Evolutionary conservation across 805 yeast genomes (phyloP).

Genomic region (Starmerella etchellsii): DNA sequence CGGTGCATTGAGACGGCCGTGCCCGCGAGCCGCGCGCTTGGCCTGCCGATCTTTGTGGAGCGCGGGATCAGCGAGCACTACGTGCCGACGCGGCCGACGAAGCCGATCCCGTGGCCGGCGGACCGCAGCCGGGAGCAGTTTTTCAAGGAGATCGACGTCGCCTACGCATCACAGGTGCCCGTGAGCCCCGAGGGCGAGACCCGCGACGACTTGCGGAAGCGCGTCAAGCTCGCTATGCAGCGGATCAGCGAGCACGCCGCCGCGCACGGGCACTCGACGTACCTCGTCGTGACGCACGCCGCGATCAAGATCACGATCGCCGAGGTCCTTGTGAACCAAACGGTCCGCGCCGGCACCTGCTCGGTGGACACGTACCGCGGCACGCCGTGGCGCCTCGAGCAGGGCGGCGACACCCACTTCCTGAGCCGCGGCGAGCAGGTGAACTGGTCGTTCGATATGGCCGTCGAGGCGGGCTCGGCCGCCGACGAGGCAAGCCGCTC

Average conservation of each 20-base stretch:
- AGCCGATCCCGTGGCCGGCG: slow-evolving; percentile 36
- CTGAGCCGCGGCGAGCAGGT: slow-evolving; percentile 73
- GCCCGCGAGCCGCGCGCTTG: slow-evolving; percentile 52
- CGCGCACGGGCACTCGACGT: slow-evolving; percentile 40
- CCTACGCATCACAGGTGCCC: slow-evolving; percentile 42
- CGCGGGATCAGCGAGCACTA: slow-evolving; percentile 91
- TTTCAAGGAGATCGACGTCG: slow-evolving; percentile 37
- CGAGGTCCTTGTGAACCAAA: slow-evolving; percentile 40
- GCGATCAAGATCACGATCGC: slow-evolving; percentile 86
- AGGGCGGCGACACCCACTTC: slow-evolving; percentile 66
- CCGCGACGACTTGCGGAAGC: slow-evolving; percentile 49
- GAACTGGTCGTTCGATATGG: slow-evolving; percentile 45
- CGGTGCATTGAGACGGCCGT: slow-evolving; percentile 73
- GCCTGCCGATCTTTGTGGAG: slow-evolving; percentile 52
- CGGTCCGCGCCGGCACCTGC: slow-evolving; percentile 70
- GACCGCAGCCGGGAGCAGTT: slow-evolving; percentile 32
- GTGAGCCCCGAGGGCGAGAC: slow-evolving; percentile 67
- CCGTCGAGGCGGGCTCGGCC: slow-evolving; percentile 79
- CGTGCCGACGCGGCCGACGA: slow-evolving; percentile 48
- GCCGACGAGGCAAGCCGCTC: slow-evolving; percentile 45
- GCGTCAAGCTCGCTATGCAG: slow-evolving; percentile 46
- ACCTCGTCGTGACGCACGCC: slow-evolving; percentile 81
- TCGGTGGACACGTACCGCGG: slow-evolving; percentile 55
- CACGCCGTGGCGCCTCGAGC: slow-evolving; percentile 44
- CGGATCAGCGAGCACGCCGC: slow-evolving; percentile 42